Evolutionary conservation across 2,329 filamentous ascomycete species (phyloP), one percentile per base, ranked within the genome.

Genomic region (Aspergillus hiratsukae): DNA sequence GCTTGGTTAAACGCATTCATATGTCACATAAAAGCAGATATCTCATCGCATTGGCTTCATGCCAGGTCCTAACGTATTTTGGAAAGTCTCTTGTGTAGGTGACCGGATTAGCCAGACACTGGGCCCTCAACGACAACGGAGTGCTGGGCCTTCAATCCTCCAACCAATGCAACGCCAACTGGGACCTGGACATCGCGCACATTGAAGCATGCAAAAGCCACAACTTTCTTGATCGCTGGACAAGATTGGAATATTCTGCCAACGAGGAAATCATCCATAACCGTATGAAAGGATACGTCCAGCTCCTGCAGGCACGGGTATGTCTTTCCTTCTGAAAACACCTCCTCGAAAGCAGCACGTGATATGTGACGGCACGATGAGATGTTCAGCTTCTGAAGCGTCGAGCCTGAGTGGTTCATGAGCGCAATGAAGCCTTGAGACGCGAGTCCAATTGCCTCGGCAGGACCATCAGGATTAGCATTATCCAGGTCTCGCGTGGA

Each of bases 361-460:
- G 84, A 82, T 60, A 97, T 92, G 70, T 96, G 88, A 3, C 93
- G 87, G 68, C 91, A 96, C 0, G 88, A 89, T 14, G 90, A 84
- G n/a, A 97, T 78, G 67, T 95, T 89, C 35, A 97, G 78, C 43
- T 82, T 77, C 57, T 81, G 80, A 1, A 97, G 74, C 10, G 75
- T 78, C 1, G 75, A 69, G 3, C 90, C 89, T 0, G 91, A 96
- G 69, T 97, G 93, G 0, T 78, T 76, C 90, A 97, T 96, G 46
- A 97, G 75, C 0, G 90, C 89, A 61, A 81, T 78, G 75, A 97
- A 93, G 0, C 89, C 91, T 5, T 82, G 75, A 0, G 86, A 87
- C 52, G 87, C 90, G 31, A 97, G 80, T 1, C 92, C 93, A 48
- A 93, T 76, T 7, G 82, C 73, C 25, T 82, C 80, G 55, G 85